Base-by-base conservation (phyloP, 2,329 filamentous ascomycete genomes). In the Colletotrichum acutatum region DNA sequence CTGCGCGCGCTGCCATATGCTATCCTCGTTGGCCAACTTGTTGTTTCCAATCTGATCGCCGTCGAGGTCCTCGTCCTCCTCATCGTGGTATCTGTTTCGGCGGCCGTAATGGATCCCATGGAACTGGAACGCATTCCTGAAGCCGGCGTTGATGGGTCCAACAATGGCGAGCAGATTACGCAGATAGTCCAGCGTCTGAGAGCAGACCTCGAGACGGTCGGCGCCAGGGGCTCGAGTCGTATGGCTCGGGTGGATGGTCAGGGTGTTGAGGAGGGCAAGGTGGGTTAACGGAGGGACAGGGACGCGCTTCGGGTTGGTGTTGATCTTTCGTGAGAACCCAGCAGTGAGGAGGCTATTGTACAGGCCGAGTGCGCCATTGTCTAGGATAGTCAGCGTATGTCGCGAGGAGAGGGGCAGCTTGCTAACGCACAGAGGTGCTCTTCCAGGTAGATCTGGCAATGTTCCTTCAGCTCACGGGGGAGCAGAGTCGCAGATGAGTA, bases 211-310 rank as follows among this genome's bases (percentile, higher is more conserved):
- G 65, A 88, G 82, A 66, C 90, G 89, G 24, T 93, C 91, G 14
- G 84, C 78, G 9, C 90, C 89, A 32, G 88, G 86, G 4, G 92
- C 89, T 62, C 94, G 91, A 3, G 92, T 97, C 1, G 95, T 98
- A 75, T 93, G 90, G 28, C 86, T 84, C 0, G 96, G 96, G 78
- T 98, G 95, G 16, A 97, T 89, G n/a, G 92, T 83, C n/a, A 98
- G 86, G 1, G 94, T 97, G 56, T 88, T 90, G n/a, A 95, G 88
- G 9, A 98, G 86, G 8, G 94, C 92, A 28, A 98, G 86, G 75
- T 96, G 92, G 69, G 90, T 89, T 0, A 93, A 87, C 2, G 93
- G 90, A 1, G 96, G 94, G 22, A 95, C 83, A 71, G 89, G 89
- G 12, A 89, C 89, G 0, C 90, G 85, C 37, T 82, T 83, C 12